A percentile compares a stretch with the other conserved stretches of the same genome.
Evolutionary conservation across 2,329 filamentous ascomycete species (phyloP).

Genomic region (Alternaria angustiovoidea): DNA sequence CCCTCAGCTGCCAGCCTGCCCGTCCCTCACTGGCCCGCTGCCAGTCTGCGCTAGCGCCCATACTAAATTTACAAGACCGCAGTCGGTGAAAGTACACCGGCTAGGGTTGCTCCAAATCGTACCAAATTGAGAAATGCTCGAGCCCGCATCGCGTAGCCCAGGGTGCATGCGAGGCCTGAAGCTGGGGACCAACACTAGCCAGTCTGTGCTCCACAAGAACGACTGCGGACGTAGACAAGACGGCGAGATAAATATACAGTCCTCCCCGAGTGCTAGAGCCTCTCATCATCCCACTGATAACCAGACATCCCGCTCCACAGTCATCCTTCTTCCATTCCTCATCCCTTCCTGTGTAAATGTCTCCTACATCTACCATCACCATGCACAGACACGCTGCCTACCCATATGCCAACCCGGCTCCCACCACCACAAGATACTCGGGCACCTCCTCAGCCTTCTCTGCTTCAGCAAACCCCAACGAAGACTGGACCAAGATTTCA

Average conservation of each 20-base stretch:
- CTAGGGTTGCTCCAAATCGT: conserved; percentile 35
- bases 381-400: conserved; percentile 58
- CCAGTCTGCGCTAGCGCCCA: conserved; percentile 37
- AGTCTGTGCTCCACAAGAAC: conserved; percentile 39
- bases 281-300: conserved; percentile 31
- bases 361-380: conserved; percentile 27
- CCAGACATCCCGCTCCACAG: conserved; percentile 25
- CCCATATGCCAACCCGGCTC: conserved; percentile 51
- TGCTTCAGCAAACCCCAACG: conserved; percentile 90
- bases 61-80: conserved; percentile 43
- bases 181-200: conserved; percentile 40
- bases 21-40: conserved; percentile 39
- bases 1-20: conserved; percentile 29
- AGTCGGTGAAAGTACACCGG: conserved; percentile 37
- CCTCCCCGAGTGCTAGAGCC: conserved; percentile 35
- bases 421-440: conserved; percentile 67
- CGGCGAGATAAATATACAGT: conserved; percentile 44
- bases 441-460: conserved; percentile 94
- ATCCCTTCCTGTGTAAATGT: conserved; percentile 31
- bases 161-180: conserved; percentile 41
- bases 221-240: conserved; percentile 35
- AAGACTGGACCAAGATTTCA: conserved; percentile 99
- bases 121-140: conserved; percentile 35
- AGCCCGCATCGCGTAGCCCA: conserved; percentile 33
- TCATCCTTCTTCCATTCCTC: conserved; percentile 13